Evolutionary conservation across 495 filamentous ascomycete genomes (phyloP).

Genomic region (Parmelia sp.): DNA sequence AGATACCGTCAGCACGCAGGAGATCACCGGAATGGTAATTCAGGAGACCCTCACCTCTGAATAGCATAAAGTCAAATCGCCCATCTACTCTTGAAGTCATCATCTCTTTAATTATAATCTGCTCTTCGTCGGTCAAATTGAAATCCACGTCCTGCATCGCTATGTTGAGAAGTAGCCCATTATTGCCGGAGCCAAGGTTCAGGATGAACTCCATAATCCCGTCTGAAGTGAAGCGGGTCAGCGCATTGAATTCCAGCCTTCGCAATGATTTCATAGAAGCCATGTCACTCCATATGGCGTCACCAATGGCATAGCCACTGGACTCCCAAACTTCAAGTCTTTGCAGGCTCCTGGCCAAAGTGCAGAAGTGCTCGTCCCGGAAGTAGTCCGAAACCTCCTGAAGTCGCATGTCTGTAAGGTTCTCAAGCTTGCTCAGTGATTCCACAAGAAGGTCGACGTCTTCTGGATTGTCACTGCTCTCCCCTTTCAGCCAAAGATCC

Average conservation of each 20-base stretch:
- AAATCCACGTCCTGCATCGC: slow-evolving; percentile 33
- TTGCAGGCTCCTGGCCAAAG: slow-evolving; percentile 43
- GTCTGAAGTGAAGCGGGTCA: slow-evolving; percentile 41
- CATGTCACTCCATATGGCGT: slow-evolving; percentile 43
- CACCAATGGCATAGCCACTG: slow-evolving; percentile 48
- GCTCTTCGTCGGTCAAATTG: slow-evolving; percentile 33
- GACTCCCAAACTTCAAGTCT: slow-evolving; percentile 50
- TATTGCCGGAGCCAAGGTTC: slow-evolving; percentile 34
- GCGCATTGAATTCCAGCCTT: slow-evolving; percentile 40
- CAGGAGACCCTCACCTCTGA: slow-evolving; percentile 18
- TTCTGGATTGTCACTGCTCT: slow-evolving; percentile 39
- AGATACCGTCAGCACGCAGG: not conserved
- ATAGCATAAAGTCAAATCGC: slow-evolving; percentile 37
- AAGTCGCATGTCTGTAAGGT: slow-evolving; percentile 48
- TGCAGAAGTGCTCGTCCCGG: slow-evolving; percentile 43
- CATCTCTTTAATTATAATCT: slow-evolving; percentile 34
- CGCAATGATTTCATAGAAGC: slow-evolving; percentile 38
- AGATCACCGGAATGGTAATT: too few species aligned
- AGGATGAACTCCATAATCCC: slow-evolving; percentile 44
- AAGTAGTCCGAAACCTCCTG: slow-evolving; percentile 50
- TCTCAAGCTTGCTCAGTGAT: slow-evolving; percentile 39
- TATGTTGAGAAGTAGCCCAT: slow-evolving; percentile 37
- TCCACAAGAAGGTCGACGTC: slow-evolving; percentile 46
- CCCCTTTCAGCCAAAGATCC: slow-evolving; percentile 44
- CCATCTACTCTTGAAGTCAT: slow-evolving; percentile 36